Evolutionary conservation across 352 stramenopile genomes (phyloP), one percentile per base, ranked within the genome.

Genomic region (Phytophthora pseudosyringae): DNA sequence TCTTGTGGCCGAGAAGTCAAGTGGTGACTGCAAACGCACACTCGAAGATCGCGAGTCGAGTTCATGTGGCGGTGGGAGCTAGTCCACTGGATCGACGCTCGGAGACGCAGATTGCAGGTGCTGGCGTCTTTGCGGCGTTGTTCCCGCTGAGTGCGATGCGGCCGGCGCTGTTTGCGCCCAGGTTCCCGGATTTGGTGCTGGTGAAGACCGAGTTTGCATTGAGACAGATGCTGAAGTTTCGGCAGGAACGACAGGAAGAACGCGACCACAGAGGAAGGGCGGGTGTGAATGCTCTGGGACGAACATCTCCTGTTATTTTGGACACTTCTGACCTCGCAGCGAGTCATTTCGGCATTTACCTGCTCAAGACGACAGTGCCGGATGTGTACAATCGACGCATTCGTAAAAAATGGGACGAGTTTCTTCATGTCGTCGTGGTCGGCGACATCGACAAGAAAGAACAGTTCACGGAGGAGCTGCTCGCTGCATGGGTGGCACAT

Each of bases 351-450:
- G 81, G 79, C 8, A 62, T 90, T 6, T 89, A 79, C 50, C 48
- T 87, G 39, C 58, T 87, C 8, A 82, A 81, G 57, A 78, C 81
- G 3, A 88, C 79, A 0, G 81, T 89, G 25, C 71, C 77, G 0
- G 83, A 92, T 48, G 72, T 90, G 3, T 92, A 88, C 39, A 57
- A 90, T 39, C 81, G 80, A 25, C 70, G 67, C 29, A 71, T 86
- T 47, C 67, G 48, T n/a, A 92, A 92, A 57, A 67, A 88, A 59
- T 92, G 83, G 83, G 70, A 90, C 51, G 78, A 78, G 18, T 90
- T 89, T 50, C 65, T 92, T 39, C 83, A 92, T 64, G 78, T 92
- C 1, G 83, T 90, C 3, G 80, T 86, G 32, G 67, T 72, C 9
- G 56, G 59, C 11, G 69, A 85, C 33, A 56, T 77, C 12, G 80